phyloP scores from a whole-genome alignment of 306 rosid genomes.

The Rubus idaeus region DNA sequence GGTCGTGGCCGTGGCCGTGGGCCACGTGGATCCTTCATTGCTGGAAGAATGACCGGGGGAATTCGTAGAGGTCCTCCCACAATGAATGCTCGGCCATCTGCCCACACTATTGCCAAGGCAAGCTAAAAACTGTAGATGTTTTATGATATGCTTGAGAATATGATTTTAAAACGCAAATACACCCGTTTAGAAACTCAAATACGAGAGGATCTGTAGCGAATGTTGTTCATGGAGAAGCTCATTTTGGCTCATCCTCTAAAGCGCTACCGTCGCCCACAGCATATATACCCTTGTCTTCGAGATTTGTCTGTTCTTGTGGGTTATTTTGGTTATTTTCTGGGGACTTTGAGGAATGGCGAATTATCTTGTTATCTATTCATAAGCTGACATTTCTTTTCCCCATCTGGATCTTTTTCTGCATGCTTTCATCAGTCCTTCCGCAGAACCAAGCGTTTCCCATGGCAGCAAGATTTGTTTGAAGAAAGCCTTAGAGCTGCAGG shows the following conservation, averaged over 20 bases:
- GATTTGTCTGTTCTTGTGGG: slow-evolving; percentile 59
- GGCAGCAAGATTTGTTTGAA: slow-evolving; percentile 90
- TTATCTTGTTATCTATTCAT: slow-evolving; percentile 67
- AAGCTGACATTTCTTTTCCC: slow-evolving; percentile 79
- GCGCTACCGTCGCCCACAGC: slow-evolving; percentile 45
- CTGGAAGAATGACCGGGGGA: slow-evolving; percentile 44
- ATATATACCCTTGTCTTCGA: slow-evolving; percentile 49
- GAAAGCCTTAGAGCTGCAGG: slow-evolving; percentile 98
- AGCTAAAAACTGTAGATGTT: slow-evolving; percentile 79
- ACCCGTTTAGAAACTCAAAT: slow-evolving; percentile 50
- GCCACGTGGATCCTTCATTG: slow-evolving; percentile 47
- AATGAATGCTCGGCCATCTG: slow-evolving; percentile 63
- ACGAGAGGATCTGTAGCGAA: slow-evolving; percentile 50
- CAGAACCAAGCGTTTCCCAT: slow-evolving; percentile 79
- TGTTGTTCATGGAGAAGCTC: slow-evolving; percentile 73
- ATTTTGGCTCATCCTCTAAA: slow-evolving; percentile 52
- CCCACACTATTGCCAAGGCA: slow-evolving; percentile 95
- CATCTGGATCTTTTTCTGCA: slow-evolving; percentile 72
- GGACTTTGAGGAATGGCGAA: slow-evolving; percentile 83
- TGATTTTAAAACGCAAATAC: slow-evolving; percentile 50
- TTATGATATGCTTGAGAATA: slow-evolving; percentile 72
- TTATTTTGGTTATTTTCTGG: slow-evolving; percentile 67
- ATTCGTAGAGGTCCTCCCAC: slow-evolving; percentile 72
- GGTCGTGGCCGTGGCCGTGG: slow-evolving; percentile 52
- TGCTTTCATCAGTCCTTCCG: slow-evolving; percentile 88